phyloP scores from a whole-genome alignment of 2,329 filamentous ascomycete species.

The Corniculantispora saksenae region DNA sequence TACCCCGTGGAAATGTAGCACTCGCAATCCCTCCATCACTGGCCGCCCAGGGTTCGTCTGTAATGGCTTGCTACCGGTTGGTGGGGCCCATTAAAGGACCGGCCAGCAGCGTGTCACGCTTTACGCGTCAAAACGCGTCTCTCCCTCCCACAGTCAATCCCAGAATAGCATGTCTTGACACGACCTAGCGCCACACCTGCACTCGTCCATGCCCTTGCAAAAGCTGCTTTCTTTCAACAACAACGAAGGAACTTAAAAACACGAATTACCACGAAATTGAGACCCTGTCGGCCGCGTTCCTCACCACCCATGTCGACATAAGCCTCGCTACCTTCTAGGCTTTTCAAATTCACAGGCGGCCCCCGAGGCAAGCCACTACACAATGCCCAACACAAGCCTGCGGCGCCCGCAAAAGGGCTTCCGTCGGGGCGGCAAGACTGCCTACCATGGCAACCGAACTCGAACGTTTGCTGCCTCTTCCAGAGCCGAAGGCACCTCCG shows the following conservation, averaged over 20 bases:
- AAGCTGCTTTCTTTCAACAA: neutral
- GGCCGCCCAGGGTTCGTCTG: neutral
- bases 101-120: constrained; percentile 29
- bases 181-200: constrained; percentile 5
- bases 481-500: constrained; percentile 80
- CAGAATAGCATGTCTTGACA: constrained; percentile 6
- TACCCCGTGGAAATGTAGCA: too few species aligned
- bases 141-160: constrained; percentile 20
- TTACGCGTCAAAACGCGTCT: constrained; percentile 37
- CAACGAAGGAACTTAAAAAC: neutral
- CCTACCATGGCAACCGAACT: constrained; percentile 66
- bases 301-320: constrained; percentile 16
- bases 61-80: constrained; percentile 13
- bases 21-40: neutral
- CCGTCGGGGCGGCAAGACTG: constrained; percentile 67
- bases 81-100: constrained; percentile 33
- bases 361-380: constrained; percentile 24
- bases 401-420: constrained; percentile 65
- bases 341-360: constrained; percentile 6
- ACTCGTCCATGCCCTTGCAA: neutral
- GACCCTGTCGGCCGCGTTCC: neutral
- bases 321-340: constrained; percentile 7
- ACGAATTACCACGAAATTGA: neutral
- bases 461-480: constrained; percentile 81
- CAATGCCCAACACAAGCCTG: constrained; percentile 62